A percentile compares a stretch with the other conserved stretches of the same genome.
These are phyloP conservation scores for Dimargaris xerosporica DNA, from an alignment of 192 early-diverging fungal genomes.

Conservation along the genomic window DNA sequence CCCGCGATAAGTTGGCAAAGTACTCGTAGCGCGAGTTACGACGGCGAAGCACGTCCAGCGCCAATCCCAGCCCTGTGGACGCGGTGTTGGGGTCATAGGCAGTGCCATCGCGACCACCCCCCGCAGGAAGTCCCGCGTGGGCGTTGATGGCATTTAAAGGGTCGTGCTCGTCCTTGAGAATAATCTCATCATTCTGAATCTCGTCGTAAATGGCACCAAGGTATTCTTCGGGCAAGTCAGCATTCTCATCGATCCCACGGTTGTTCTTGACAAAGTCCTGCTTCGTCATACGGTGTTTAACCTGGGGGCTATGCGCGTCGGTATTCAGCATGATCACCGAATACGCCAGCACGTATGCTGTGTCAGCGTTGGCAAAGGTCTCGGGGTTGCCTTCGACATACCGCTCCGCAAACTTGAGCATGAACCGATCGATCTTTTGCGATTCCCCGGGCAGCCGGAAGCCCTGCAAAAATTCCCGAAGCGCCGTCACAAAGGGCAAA, in stretches of 20 bases:
- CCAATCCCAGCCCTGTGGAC: slow-evolving; percentile 1
- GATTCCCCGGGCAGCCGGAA: slow-evolving; percentile 88
- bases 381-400: slow-evolving; percentile 71
- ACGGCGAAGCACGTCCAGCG: slow-evolving; percentile 23
- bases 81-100: background rate
- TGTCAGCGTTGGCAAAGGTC: slow-evolving; percentile 79
- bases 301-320: slow-evolving; percentile 76
- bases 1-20: slow-evolving; percentile 16
- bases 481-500: slow-evolving; percentile 60
- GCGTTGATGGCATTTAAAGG: slow-evolving; percentile 36
- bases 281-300: slow-evolving; percentile 74
- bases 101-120: background rate
- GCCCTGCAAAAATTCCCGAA: slow-evolving; percentile 68
- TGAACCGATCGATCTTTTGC: slow-evolving; percentile 94
- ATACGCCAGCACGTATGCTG: slow-evolving; percentile 85
- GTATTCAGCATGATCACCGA: slow-evolving; percentile 91
- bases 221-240: slow-evolving; percentile 54
- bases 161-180: slow-evolving; percentile 79
- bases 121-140: slow-evolving; percentile 17
- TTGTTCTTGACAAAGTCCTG: slow-evolving; percentile 81
- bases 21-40: slow-evolving; percentile 6
- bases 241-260: slow-evolving; percentile 80
- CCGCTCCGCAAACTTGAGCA: slow-evolving; percentile 94
- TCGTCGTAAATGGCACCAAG: slow-evolving; percentile 68
- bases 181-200: slow-evolving; percentile 72